phyloP scores from a whole-genome alignment of 371 early-diverging fungal genomes.

The Mucor mucedo region DNA sequence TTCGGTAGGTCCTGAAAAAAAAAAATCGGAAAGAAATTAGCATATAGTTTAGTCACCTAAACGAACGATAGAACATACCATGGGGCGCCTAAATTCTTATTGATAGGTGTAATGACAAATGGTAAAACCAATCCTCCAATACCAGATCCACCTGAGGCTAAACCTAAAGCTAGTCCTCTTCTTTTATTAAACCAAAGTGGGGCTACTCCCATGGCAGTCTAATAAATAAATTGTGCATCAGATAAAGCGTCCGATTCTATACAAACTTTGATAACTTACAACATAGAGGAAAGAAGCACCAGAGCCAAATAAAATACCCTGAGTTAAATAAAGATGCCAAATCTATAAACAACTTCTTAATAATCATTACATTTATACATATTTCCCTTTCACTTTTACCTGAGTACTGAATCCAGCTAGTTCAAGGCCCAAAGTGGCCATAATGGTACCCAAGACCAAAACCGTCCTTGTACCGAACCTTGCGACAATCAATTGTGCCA shows the following conservation, averaged over 20 bases:
- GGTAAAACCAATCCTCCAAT: conserved; percentile 77
- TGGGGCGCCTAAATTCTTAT: conserved; percentile 55
- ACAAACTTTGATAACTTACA: conserved; percentile 1
- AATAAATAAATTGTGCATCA: neutral
- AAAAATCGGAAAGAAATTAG: neutral
- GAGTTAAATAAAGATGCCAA: conserved; percentile 39
- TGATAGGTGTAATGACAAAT: conserved; percentile 62
- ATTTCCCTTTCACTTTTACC: conserved; percentile 14
- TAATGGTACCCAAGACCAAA: conserved; percentile 26
- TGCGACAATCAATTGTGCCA: conserved; percentile 32
- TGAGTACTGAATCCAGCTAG: conserved; percentile 36
- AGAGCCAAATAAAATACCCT: conserved; percentile 34
- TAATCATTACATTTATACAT: conserved; percentile 5
- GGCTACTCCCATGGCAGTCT: conserved; percentile 50
- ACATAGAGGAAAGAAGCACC: conserved; percentile 52
- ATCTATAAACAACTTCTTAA: conserved; percentile 13
- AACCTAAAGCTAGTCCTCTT: conserved; percentile 74
- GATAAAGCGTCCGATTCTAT: neutral
- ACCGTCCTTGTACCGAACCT: conserved; percentile 32
- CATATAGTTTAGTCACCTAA: neutral
- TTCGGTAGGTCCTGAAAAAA: conserved; percentile 41
- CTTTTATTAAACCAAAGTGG: conserved; percentile 76
- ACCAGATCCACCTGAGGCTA: conserved; percentile 78
- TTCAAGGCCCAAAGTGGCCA: conserved; percentile 32
- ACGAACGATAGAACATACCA: conserved; percentile 31